Evolutionary conservation across 148 eudicot species (phyloP).

Genomic region (Hydrangea macrophylla): DNA sequence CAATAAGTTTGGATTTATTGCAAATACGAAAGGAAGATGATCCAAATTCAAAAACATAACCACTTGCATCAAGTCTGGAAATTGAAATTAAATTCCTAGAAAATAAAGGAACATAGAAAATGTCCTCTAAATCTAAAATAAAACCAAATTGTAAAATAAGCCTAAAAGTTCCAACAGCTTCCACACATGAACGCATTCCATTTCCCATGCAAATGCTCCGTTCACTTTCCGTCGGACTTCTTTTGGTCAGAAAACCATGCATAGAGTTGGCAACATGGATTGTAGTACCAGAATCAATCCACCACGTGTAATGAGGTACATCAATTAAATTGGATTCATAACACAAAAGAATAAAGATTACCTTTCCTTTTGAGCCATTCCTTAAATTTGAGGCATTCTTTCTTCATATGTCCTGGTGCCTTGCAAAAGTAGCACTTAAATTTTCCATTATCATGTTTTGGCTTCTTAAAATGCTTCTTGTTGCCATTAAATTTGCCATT

Average conservation of each 20-base stretch:
- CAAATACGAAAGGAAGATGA: conserved; percentile 4
- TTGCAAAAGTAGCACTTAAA: not conserved
- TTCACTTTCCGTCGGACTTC: no score
- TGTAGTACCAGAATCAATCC: conserved; percentile 19
- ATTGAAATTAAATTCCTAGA: no score
- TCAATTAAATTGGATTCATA: conserved; percentile 21
- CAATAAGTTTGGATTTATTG: not conserved
- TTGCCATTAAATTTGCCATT: no score
- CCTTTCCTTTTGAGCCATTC: conserved; percentile 21
- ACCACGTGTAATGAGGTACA: conserved; percentile 10
- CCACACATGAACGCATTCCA: conserved; percentile 10
- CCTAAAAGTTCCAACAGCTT: no score
- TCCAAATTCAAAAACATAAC: conserved; percentile 15
- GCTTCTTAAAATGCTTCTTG: no score
- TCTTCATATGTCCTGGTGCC: not conserved
- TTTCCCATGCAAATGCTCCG: conserved; percentile 13
- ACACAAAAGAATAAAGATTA: conserved; percentile 6
- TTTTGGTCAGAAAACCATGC: no score
- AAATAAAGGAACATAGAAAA: no score
- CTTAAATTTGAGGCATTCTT: conserved; percentile 7
- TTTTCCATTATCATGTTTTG: not conserved
- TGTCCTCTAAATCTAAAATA: no score
- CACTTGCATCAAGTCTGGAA: no score
- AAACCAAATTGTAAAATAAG: no score
- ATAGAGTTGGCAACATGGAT: no score